phyloP scores from a whole-genome alignment of 768 basidiomycete species.

The Tubosaeta brunneosetosa region DNA sequence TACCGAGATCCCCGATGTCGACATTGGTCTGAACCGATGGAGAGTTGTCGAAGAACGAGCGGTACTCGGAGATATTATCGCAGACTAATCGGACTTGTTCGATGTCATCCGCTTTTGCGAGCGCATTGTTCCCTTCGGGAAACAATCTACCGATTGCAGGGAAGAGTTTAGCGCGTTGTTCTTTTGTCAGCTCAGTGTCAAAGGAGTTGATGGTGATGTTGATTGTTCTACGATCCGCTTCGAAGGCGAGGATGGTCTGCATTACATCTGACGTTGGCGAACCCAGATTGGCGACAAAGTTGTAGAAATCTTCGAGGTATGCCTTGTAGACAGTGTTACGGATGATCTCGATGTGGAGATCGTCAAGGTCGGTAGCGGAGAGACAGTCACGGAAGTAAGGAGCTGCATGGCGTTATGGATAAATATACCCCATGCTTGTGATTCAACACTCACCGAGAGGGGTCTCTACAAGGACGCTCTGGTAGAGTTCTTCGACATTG shows the following conservation, averaged over 20 bases:
- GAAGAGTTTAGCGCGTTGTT: conserved; percentile 91
- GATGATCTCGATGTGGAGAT: conserved; percentile 99
- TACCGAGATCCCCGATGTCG: conserved; percentile 41
- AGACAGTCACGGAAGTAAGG: conserved; percentile 97
- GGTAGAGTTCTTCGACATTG: conserved; percentile 96
- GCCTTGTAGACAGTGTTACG: conserved; percentile 98
- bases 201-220: conserved; percentile 99
- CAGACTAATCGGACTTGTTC: conserved; percentile 87
- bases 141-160: conserved; percentile 90
- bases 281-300: conserved; percentile 74
- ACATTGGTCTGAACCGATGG: conserved; percentile 30
- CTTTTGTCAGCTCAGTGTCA: conserved; percentile 90
- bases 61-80: conserved; percentile 87
- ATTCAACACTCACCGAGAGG: conserved; percentile 71
- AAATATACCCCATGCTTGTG: conserved; percentile 2
- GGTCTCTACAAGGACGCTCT: conserved; percentile 97
- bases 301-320: conserved; percentile 96
- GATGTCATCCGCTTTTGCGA: conserved; percentile 91
- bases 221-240: conserved; percentile 93
- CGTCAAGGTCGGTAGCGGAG: conserved; percentile 93
- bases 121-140: conserved; percentile 92
- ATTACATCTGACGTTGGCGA: conserved; percentile 88
- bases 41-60: conserved; percentile 76
- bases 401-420: conserved; percentile 39
- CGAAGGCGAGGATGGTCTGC: conserved; percentile 88